Conservation (phyloP, 1,284 basidiomycete species). For the Schizophyllum amplum region DNA sequence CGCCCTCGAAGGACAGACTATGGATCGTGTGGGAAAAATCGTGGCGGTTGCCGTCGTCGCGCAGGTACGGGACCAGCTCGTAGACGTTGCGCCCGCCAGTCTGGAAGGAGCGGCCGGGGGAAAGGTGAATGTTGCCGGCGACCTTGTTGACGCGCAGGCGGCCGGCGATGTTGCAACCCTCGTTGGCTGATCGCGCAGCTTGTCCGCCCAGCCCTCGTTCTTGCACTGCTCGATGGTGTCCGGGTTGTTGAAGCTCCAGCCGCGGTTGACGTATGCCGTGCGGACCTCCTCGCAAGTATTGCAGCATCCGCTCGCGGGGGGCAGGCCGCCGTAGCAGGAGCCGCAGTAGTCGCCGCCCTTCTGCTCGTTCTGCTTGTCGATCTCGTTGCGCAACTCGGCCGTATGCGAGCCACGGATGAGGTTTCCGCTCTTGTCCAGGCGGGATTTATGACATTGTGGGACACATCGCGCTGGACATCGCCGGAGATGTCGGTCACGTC, state of each 20-base stretch:
- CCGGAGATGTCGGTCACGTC: conserved; percentile 99
- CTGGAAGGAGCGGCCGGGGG: conserved; percentile 92
- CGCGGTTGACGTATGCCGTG: conserved; percentile 82
- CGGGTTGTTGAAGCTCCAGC: conserved; percentile 93
- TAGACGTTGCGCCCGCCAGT: conserved; percentile 76
- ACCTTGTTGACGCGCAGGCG: conserved; percentile 96
- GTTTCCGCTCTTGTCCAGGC: conserved; percentile 59
- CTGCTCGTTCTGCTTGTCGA: conserved; percentile 69
- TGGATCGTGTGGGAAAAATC: conserved; percentile 93
- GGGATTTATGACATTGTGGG: conserved; percentile 87
- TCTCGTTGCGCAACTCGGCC: conserved; percentile 73
- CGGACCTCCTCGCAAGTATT: conserved; percentile 96
- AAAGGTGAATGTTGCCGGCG: conserved; percentile 84
- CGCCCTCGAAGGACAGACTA: conserved; percentile 74
- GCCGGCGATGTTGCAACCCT: conserved; percentile 93
- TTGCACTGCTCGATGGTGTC: conserved; percentile 95
- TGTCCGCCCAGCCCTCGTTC: conserved; percentile 92
- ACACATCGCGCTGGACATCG: conserved; percentile 84
- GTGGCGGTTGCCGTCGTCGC: conserved; percentile 79
- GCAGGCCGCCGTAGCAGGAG: conserved; percentile 92
- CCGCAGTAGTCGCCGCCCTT: conserved; percentile 76
- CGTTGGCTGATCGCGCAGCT: conserved; percentile 87
- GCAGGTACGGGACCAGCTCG: conserved; percentile 93
- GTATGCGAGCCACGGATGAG: conserved; percentile 50
- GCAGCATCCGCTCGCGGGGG: conserved; percentile 83